Percentiles rank a stretch among this genome's conserved stretches.
Evolutionary conservation across 2,329 filamentous ascomycete genomes (phyloP).

Genomic region (Aspergillus sp.): DNA sequence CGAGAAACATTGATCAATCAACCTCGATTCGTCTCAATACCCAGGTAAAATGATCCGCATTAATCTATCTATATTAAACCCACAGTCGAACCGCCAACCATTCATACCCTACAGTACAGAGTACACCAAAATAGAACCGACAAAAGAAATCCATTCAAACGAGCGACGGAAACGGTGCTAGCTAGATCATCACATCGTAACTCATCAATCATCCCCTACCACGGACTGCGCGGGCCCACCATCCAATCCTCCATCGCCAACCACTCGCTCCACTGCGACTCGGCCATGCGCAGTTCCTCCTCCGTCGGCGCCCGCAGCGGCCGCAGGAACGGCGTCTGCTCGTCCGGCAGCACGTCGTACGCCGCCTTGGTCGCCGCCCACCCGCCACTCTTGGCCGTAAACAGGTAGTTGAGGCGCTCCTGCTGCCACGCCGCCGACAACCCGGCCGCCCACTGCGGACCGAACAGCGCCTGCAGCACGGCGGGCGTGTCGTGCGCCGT

Average conservation of each 20-base stretch:
- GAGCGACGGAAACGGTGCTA: no score
- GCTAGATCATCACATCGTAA: constrained; percentile 21
- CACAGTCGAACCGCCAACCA: no score
- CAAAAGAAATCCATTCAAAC: neutral
- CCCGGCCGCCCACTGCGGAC: constrained; percentile 78
- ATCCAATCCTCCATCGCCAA: constrained; percentile 98
- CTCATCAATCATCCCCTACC: constrained; percentile 28
- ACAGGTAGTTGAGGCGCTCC: constrained; percentile 89
- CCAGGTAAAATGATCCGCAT: neutral
- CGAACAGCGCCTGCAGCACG: constrained; percentile 88
- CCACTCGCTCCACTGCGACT: constrained; percentile 90
- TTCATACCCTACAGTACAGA: no score
- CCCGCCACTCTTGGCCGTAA: constrained; percentile 85
- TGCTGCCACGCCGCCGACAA: constrained; percentile 80
- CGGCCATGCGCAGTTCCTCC: constrained; percentile 76
- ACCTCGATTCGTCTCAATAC: neutral
- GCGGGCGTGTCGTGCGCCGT: constrained; percentile 85
- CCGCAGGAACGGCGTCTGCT: constrained; percentile 81
- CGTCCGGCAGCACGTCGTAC: constrained; percentile 82
- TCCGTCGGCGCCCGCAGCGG: constrained; percentile 73
- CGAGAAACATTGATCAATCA: no score
- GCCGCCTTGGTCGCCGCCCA: constrained; percentile 86
- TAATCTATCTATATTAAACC: neutral
- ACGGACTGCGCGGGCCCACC: constrained; percentile 67
- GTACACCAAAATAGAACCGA: constrained; percentile 1